Conservation (phyloP, 1,284 basidiomycete genomes). For the Cutaneotrichosporon dermatis region DNA sequence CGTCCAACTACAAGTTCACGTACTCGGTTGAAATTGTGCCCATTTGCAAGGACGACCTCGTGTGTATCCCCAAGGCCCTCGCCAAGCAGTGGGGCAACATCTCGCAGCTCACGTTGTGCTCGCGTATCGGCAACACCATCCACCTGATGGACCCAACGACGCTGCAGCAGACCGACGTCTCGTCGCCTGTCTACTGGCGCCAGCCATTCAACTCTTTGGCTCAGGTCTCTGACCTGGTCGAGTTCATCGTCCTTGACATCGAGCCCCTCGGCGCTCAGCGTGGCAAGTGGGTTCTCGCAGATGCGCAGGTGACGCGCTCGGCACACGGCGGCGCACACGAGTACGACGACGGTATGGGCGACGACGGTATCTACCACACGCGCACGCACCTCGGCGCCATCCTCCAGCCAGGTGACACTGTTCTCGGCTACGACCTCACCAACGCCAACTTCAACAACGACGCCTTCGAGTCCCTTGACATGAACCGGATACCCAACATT, state of each 20-base stretch:
- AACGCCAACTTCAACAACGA: slow-evolving; percentile 91
- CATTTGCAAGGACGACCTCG: slow-evolving; percentile 95
- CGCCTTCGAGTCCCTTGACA: slow-evolving; percentile 70
- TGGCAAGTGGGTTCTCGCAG: slow-evolving; percentile 79
- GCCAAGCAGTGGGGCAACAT: slow-evolving; percentile 84
- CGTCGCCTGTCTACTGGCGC: slow-evolving; percentile 83
- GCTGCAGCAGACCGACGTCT: slow-evolving; percentile 76
- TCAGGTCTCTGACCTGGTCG: slow-evolving; percentile 76
- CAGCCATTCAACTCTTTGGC: slow-evolving; percentile 80
- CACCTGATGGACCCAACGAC: slow-evolving; percentile 87
- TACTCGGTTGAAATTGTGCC: slow-evolving; percentile 97
- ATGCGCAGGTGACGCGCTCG: slow-evolving; percentile 87
- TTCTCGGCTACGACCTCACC: slow-evolving; percentile 82
- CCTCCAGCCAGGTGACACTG: slow-evolving; percentile 91
- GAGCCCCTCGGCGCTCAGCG: slow-evolving; percentile 69
- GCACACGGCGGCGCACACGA: slow-evolving; percentile 53
- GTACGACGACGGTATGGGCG: slow-evolving; percentile 50
- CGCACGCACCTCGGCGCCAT: slow-evolving; percentile 93
- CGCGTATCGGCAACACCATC: slow-evolving; percentile 84
- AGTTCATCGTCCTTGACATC: slow-evolving; percentile 92
- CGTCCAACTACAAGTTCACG: slow-evolving; percentile 95
- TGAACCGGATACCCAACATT: slow-evolving; percentile 79
- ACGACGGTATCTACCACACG: slow-evolving; percentile 86
- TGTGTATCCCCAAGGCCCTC: slow-evolving; percentile 78
- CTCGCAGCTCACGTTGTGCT: slow-evolving; percentile 76